A percentile compares a stretch with the other conserved stretches of the same genome.
Conservation (phyloP, 2,329 filamentous ascomycete species). For the Blastomyces percursus region DNA sequence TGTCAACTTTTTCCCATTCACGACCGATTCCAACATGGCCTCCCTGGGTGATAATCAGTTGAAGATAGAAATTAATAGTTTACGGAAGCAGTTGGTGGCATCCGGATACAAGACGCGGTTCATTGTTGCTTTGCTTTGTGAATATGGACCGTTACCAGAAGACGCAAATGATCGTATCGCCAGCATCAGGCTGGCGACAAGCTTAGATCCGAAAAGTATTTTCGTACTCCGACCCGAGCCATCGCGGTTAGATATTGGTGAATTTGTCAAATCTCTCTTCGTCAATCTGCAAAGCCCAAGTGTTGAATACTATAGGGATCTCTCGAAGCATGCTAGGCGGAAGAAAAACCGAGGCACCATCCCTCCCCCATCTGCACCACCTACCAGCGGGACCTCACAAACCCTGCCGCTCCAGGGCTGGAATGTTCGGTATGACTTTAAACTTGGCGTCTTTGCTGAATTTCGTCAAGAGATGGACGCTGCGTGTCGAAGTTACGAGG, state of each 20-base stretch:
- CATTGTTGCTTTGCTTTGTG: conserved; percentile 65
- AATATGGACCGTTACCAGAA: conserved; percentile 52
- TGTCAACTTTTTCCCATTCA: conserved; percentile 69
- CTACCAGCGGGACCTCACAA: conserved; percentile 73
- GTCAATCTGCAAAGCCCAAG: conserved; percentile 60
- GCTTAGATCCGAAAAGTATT: conserved; percentile 70
- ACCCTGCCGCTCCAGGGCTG: conserved; percentile 76
- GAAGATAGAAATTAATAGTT: conserved; percentile 71
- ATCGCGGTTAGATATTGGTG: conserved; percentile 58
- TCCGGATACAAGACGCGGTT: conserved; percentile 63
- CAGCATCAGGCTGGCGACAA: conserved; percentile 66
- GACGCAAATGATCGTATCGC: conserved; percentile 66
- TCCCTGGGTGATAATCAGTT: conserved; percentile 77
- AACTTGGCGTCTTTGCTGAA: conserved; percentile 79
- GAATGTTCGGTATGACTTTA: conserved; percentile 93
- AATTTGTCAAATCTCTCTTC: conserved; percentile 63
- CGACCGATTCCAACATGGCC: conserved; percentile 59
- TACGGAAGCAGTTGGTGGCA: conserved; percentile 53
- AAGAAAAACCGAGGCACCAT: conserved; percentile 71
- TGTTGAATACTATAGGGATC: conserved; percentile 84
- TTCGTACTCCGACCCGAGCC: conserved; percentile 72
- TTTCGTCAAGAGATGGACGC: conserved; percentile 88
- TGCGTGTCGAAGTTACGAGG: conserved; percentile 73
- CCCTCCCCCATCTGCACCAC: conserved; percentile 70
- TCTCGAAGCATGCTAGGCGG: conserved; percentile 82